Base-by-base conservation (phyloP, 805 yeast genomes). In the Kregervanrija delftensis region DNA sequence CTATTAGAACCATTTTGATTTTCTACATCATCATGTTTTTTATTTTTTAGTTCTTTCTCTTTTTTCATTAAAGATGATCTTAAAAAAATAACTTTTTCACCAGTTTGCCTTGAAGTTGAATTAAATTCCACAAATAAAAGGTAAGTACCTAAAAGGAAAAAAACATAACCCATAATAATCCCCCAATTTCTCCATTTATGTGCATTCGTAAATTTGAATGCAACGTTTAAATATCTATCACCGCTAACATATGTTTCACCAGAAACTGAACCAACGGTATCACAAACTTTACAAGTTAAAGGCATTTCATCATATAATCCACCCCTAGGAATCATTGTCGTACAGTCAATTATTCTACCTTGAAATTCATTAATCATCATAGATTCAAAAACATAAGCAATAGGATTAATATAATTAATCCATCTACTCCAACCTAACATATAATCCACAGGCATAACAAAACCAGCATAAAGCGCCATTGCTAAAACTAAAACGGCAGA, bases 131-230 rank as follows among this genome's bases (percentile, higher is more conserved):
- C 68, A 48, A 76, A 65, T 3, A 65, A 35, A 47, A 82, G 58
- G 57, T 81, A 81, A 12, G 74, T 67, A 42, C 50, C 52, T 43
- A 81, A 66, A 62, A 83, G 79, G 59, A 78, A 71, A 34, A 79
- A 46, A 16, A 63, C 61, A 58, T 70, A 83, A 1, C 70, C 85
- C 46, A 79, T 41, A 30, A 70, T 58, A 50, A 84, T 81, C 56
- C 88, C 95, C 49, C 79, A 72, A 59, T 86, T 82, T 65, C 93
- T 76, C 95, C 95, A 86, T 38, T 74, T 73, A 60, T 86, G 84
- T n/a, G 61, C 49, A 55, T 71, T 72, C 38, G 56, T 60, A 66
- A 80, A 86, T 32, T 57, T 54, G 60, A 58, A 85, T n/a, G 79
- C 59, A 9, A 52, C 57, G 9, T 50, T 51, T 42, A 85, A 46